Evolutionary conservation across 345 rosid species (phyloP).

Genomic region (Balakata baccata): DNA sequence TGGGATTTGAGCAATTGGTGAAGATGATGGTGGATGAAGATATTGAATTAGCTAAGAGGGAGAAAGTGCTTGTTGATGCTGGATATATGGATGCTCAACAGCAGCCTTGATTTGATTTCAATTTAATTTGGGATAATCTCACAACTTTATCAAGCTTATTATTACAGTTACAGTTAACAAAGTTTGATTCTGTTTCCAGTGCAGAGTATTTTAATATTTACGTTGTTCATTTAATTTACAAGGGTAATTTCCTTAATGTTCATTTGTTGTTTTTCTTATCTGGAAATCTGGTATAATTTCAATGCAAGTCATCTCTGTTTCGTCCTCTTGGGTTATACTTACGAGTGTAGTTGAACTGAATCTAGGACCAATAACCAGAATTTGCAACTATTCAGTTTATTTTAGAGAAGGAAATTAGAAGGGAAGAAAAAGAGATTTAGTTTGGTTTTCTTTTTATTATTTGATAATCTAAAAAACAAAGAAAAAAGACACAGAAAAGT

Average conservation of each 20-base stretch:
- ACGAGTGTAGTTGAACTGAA: too few species aligned
- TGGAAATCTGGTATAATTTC: background rate
- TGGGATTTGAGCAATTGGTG: conserved; percentile 78
- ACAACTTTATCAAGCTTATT: background rate
- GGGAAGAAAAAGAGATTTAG: too few species aligned
- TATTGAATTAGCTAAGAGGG: conserved; percentile 74
- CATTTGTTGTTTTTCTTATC: background rate
- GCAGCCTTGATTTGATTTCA: conserved; percentile 48
- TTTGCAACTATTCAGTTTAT: too few species aligned
- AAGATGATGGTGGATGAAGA: conserved; percentile 94
- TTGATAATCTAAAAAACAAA: too few species aligned
- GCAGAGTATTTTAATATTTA: background rate
- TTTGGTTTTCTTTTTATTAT: too few species aligned
- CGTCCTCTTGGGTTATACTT: too few species aligned
- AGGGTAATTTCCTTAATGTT: background rate
- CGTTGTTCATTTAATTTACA: background rate
- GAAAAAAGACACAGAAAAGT: too few species aligned
- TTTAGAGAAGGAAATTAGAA: too few species aligned
- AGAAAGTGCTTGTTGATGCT: conserved; percentile 92
- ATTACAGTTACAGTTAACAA: background rate
- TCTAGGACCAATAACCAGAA: too few species aligned
- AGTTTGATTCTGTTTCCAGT: background rate
- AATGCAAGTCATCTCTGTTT: background rate
- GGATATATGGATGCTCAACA: conserved; percentile 84
- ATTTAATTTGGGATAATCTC: too few species aligned